These are phyloP conservation scores for Papiliotrema terrestris DNA, from an alignment of 1,284 basidiomycete genomes.

Conservation along the genomic window DNA sequence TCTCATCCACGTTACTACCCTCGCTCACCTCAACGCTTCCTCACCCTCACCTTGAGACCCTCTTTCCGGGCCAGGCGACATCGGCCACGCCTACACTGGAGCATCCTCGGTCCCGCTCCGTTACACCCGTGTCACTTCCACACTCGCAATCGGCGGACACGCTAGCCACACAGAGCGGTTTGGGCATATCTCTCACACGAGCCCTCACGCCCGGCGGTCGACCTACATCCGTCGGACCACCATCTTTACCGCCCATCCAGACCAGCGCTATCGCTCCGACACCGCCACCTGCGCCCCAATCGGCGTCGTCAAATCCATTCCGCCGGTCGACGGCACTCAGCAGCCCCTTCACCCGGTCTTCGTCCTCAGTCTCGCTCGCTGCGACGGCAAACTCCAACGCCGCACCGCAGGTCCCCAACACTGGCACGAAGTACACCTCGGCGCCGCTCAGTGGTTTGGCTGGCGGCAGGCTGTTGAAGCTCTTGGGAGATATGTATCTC, in stretches of 20 bases:
- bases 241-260: slow-evolving; percentile 35
- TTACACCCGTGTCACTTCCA: slow-evolving; percentile 19
- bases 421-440: slow-evolving; percentile 29
- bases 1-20: slow-evolving; percentile 47
- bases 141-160: slow-evolving; percentile 22
- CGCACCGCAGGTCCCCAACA: not conserved
- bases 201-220: slow-evolving; percentile 42
- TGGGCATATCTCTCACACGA: slow-evolving; percentile 27
- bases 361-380: slow-evolving; percentile 25
- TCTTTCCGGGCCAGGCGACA: slow-evolving; percentile 7
- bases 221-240: slow-evolving; percentile 36
- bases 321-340: slow-evolving; percentile 33
- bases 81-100: slow-evolving; percentile 11
- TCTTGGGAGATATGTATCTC: slow-evolving; percentile 82
- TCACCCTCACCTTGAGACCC: slow-evolving; percentile 7
- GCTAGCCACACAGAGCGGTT: slow-evolving; percentile 9
- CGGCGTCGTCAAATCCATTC: slow-evolving; percentile 37
- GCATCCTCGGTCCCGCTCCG: slow-evolving; percentile 22
- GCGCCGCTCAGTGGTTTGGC: slow-evolving; percentile 36
- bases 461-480: slow-evolving; percentile 65
- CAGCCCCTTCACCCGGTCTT: slow-evolving; percentile 32
- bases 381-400: slow-evolving; percentile 15
- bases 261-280: slow-evolving; percentile 39
- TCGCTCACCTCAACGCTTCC: slow-evolving; percentile 32
- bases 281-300: slow-evolving; percentile 9